Evolutionary conservation across 305 asterid genomes (phyloP), one percentile per base, ranked within the genome.

Genomic region (Solanum aculeatissimum): DNA sequence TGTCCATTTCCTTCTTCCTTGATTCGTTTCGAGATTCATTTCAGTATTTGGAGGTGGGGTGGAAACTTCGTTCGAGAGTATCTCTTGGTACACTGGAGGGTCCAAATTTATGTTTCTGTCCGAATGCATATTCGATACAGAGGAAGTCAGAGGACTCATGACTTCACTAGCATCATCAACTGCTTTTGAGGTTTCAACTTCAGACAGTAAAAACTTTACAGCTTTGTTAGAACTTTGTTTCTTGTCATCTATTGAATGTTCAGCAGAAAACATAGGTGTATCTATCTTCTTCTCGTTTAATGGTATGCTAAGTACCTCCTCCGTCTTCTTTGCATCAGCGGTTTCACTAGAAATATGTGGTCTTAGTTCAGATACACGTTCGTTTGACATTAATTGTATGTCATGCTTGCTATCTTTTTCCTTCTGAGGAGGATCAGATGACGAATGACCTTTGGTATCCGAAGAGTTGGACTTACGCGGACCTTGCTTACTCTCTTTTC

Each of bases 1-100:
- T 75, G 81, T 90, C 98, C 98, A 94, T 90, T 94, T 94, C 91
- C 90, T 93, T 83, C 97, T 87, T 21, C 91, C 83, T 81, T 89
- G 90, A 62, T 19, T 84, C 21, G 15, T 65, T 69, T 93, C 95
- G 11, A 85, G 84, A 81, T 79, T 88, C 77, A 86, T 62, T 90
- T 93, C 94, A 11, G 68, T 55, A 11, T 83, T 68, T 54, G 84
- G 86, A 7, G 95, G 94, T n/a, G 96, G 93, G 83, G 93, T 93
- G 25, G 95, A 86, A 83, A 87, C 86, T 68, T 86, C 80, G 86
- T 87, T 60, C 12, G 87, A 86, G 12, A 90, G 80, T 65, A 90
- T 82, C 51, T 92, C 92, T 55, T 93, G 90, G 2, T 87, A 82
- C 43, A 85, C 86, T 3, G 89, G 70, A 35, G 92, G 81, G 84